Conservation (phyloP, 1,284 basidiomycete species). For the Trichosporon sp. region DNA sequence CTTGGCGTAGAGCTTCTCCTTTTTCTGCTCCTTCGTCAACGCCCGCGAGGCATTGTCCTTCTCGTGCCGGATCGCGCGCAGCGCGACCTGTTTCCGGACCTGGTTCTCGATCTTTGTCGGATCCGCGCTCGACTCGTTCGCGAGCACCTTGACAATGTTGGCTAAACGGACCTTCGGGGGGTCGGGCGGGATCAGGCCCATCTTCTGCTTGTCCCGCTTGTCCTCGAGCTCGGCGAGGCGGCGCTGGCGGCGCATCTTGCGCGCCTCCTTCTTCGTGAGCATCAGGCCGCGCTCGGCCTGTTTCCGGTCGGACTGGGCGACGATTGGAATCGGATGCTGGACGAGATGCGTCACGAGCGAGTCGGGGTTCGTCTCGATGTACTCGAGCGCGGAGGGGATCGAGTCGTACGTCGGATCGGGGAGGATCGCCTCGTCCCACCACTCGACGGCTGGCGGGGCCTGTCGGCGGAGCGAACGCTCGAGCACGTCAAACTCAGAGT, state of each 20-base stretch:
- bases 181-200: conserved; percentile 94
- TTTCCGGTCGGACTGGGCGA: conserved; percentile 80
- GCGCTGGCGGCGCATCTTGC: conserved; percentile 91
- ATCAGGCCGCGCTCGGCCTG: conserved; percentile 77
- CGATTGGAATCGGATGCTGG: conserved; percentile 96
- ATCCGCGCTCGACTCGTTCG: conserved; percentile 93
- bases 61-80: conserved; percentile 84
- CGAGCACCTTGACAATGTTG: conserved; percentile 97
- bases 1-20: conserved; percentile 82
- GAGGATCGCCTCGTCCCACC: conserved; percentile 94
- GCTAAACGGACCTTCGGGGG: conserved; percentile 92
- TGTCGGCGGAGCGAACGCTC: conserved; percentile 84
- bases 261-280: conserved; percentile 92
- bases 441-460: conserved; percentile 86
- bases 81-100: conserved; percentile 88
- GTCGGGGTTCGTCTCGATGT: conserved; percentile 66
- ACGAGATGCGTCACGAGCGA: conserved; percentile 88
- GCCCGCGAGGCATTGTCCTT: conserved; percentile 88
- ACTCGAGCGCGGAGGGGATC: conserved; percentile 57
- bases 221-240: conserved; percentile 89
- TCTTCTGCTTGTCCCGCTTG: conserved; percentile 90
- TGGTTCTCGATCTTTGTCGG: conserved; percentile 94
- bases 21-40: conserved; percentile 83
- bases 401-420: conserved; percentile 73
- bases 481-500: conserved; percentile 84